Base-by-base conservation (phyloP, 108 stramenopile species). In the Pseudonitzschia multistriata region DNA sequence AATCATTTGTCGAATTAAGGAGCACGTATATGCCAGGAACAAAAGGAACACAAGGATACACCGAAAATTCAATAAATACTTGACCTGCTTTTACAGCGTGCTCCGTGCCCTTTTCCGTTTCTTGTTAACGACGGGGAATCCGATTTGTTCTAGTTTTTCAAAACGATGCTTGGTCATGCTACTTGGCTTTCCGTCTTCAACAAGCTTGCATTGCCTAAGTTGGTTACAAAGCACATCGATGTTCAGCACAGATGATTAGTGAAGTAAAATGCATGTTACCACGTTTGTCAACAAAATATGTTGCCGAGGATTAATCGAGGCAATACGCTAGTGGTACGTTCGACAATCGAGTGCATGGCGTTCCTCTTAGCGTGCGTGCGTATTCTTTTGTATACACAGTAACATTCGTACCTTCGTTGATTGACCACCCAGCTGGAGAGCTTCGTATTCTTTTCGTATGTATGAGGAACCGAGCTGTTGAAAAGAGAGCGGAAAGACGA, bases 131-230 rank as follows among this genome's bases (percentile, higher is more conserved):
- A 59, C 31, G n/a, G 57, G 57, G 54, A 86, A 86, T 4, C 80
- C 85, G 53, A 81, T 55, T 11, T 61, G 53, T 47, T 83, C 50
- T 17, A 86, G 68, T 15, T 70, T 42, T 17, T 73, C 65, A 10
- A 76, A 67, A 24, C 81, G 70, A 22, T 76, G 66, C 52, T 52
- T 30, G 19, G 79, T 83, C 77, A 86, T 83, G 37, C 74, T 81
- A 47, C 61, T 64, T 19, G 48, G 59, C 47, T 83, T 81, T 34
- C 80, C 74, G 33, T 47, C 55, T 53, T 70, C 36, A 21, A 77
- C 40, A 15, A 77, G 56, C 49, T 77, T 77, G 28, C 60, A 69
- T 36, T 77, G 76, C 29, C 62, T 72, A n/a, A 3, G 35, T 45
- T 45, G 42, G 2, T 17, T 17, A 45, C 17, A 3, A 17, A 3